Conservation (phyloP, 2,329 filamentous ascomycete species). For the Juglanconis sp. region DNA sequence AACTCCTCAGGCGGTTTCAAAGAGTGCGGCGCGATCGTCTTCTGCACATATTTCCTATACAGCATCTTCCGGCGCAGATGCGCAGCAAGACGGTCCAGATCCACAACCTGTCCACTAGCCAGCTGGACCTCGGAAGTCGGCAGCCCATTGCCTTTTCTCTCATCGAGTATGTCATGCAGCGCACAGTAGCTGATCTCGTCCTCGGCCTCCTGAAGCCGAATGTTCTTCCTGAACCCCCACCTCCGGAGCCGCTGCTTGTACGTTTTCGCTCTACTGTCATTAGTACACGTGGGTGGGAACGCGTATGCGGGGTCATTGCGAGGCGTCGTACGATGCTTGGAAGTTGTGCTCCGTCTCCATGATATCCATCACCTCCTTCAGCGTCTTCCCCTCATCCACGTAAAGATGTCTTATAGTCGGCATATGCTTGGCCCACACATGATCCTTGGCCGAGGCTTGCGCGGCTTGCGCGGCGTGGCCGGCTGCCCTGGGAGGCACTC, state of each 20-base stretch:
- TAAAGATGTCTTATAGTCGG: constrained; percentile 13
- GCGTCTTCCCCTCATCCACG: constrained; percentile 14
- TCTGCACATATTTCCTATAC: background rate
- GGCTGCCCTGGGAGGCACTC: background rate
- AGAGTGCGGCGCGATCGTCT: background rate
- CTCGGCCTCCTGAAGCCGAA: background rate
- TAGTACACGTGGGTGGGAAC: background rate
- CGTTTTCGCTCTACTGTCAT: constrained; percentile 2
- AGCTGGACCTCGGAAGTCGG: background rate
- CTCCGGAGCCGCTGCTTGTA: constrained; percentile 3
- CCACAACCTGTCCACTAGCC: constrained; percentile 8
- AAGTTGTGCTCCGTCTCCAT: constrained; percentile 12
- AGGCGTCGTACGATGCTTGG: constrained; percentile 10
- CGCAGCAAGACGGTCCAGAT: background rate
- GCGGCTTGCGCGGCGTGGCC: background rate
- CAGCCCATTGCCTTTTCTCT: background rate
- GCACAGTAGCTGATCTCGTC: background rate
- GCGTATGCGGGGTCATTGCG: background rate
- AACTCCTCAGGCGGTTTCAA: constrained; percentile 8
- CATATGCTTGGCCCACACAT: constrained; percentile 7
- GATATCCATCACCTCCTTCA: constrained; percentile 15
- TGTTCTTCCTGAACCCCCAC: constrained; percentile 9
- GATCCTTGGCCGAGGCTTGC: background rate
- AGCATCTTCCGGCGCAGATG: background rate
- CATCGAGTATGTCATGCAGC: background rate